A percentile compares a stretch with the other conserved stretches of the same genome.
phyloP scores from a whole-genome alignment of 2,329 filamentous ascomycete genomes.

The Cryphonectria naterciae region DNA sequence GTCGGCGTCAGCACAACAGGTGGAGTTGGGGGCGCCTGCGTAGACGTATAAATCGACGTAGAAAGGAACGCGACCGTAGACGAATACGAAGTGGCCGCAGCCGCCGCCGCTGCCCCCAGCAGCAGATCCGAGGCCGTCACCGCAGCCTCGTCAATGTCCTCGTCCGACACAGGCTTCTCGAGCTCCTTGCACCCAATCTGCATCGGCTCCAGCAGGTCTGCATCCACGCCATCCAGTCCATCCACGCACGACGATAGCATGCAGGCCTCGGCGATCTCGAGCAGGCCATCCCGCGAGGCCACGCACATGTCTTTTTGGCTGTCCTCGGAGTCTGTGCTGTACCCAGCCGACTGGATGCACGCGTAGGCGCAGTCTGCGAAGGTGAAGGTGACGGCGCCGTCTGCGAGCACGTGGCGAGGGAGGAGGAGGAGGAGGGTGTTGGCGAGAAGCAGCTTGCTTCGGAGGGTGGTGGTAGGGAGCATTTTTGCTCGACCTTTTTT shows the following conservation, averaged over 20 bases:
- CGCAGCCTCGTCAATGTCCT: slow-evolving; percentile 20
- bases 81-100: neutral
- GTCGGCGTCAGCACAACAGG: neutral
- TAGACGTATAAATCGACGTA: slow-evolving; percentile 3
- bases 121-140: slow-evolving; percentile 11
- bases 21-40: neutral
- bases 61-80: neutral
- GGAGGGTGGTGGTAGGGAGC: slow-evolving; percentile 19
- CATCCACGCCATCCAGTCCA: slow-evolving; percentile 9
- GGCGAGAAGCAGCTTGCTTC: slow-evolving; percentile 16
- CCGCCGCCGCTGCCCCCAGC: neutral
- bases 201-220: slow-evolving; percentile 25
- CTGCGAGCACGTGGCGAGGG: slow-evolving; percentile 14
- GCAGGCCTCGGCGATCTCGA: slow-evolving; percentile 16
- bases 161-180: slow-evolving; percentile 23
- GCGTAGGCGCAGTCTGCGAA: slow-evolving; percentile 25
- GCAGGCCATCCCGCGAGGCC: slow-evolving; percentile 24
- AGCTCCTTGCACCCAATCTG: slow-evolving; percentile 26
- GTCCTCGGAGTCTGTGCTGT: slow-evolving; percentile 22
- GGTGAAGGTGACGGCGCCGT: slow-evolving; percentile 19
- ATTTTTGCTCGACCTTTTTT: slow-evolving; percentile 21
- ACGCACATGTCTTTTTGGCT: slow-evolving; percentile 26
- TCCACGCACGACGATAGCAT: slow-evolving; percentile 19
- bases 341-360: slow-evolving; percentile 21
- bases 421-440: slow-evolving; percentile 14